phyloP scores from a whole-genome alignment of 805 yeast species.

The Ogataea polymorpha region DNA sequence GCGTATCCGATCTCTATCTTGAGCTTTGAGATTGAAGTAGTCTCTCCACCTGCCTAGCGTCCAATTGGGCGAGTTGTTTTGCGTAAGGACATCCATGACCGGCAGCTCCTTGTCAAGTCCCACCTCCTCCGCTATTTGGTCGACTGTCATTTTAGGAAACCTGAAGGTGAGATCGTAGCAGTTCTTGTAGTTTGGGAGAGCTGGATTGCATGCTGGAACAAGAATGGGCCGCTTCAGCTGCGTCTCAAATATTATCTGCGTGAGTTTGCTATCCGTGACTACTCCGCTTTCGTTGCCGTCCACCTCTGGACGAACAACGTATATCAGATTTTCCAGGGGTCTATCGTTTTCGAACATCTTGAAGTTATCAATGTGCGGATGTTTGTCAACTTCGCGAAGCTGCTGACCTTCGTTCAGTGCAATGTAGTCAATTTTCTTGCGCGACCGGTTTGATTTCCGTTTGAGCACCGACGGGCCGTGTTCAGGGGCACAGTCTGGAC shows the following conservation, averaged over 20 bases:
- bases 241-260: slow-evolving; percentile 25
- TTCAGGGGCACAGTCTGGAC: slow-evolving; percentile 42
- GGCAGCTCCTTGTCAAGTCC: slow-evolving; percentile 67
- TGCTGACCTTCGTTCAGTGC: slow-evolving; percentile 74
- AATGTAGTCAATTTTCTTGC: slow-evolving; percentile 65
- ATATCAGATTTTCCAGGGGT: slow-evolving; percentile 26
- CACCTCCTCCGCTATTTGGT: slow-evolving; percentile 51
- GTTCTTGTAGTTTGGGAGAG: slow-evolving; percentile 5
- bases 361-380: slow-evolving; percentile 48
- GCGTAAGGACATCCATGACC: slow-evolving; percentile 88
- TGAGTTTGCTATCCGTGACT: slow-evolving; percentile 26
- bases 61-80: slow-evolving; percentile 68
- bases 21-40: slow-evolving; percentile 49
- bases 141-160: slow-evolving; percentile 57
- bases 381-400: slow-evolving; percentile 50
- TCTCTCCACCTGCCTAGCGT: slow-evolving; percentile 68
- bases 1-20: slow-evolving; percentile 58
- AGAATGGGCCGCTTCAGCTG: slow-evolving; percentile 32
- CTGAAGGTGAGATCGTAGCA: slow-evolving; percentile 19
- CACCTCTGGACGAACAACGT: slow-evolving; percentile 25
- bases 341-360: slow-evolving; percentile 28
- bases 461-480: slow-evolving; percentile 50
- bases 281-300: slow-evolving; percentile 17
- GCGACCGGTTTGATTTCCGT: slow-evolving; percentile 54
- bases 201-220: slow-evolving; percentile 28